Percentiles rank a stretch among this genome's conserved stretches.
These are phyloP conservation scores for Nepenthes mirabilis DNA, from an alignment of 148 eudicot genomes.

Conservation along the genomic window DNA sequence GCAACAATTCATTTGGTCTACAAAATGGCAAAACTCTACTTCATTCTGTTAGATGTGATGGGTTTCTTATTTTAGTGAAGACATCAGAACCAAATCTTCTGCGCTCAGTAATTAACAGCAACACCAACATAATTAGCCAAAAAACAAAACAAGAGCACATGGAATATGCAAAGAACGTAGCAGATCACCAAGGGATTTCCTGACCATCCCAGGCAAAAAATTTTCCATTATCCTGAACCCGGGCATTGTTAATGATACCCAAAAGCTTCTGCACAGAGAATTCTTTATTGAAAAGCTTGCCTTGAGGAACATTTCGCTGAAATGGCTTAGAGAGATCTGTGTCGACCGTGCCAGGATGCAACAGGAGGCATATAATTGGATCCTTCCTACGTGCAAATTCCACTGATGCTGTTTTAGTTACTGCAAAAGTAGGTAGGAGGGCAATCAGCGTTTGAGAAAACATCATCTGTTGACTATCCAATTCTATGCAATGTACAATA, in stretches of 20 bases:
- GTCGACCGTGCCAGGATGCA: constrained; percentile 97
- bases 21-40: too few relatives aligned
- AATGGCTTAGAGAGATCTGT: constrained; percentile 85
- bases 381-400: constrained; percentile 83
- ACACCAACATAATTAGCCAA: too few relatives aligned
- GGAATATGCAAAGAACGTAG: too few relatives aligned
- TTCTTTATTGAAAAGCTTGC: constrained; percentile 79
- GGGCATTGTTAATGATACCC: constrained; percentile 54
- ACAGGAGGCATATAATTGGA: constrained; percentile 57
- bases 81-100: too few relatives aligned
- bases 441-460: too few relatives aligned
- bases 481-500: too few relatives aligned
- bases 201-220: constrained; percentile 98
- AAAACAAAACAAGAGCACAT: too few relatives aligned
- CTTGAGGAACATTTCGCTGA: constrained; percentile 70
- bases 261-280: constrained; percentile 76
- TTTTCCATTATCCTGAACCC: constrained; percentile 67
- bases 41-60: too few relatives aligned
- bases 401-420: constrained; percentile 72
- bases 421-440: constrained; percentile 21
- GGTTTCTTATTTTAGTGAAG: too few relatives aligned
- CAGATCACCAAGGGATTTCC: constrained; percentile 83
- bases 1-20: too few relatives aligned
- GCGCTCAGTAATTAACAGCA: too few relatives aligned
- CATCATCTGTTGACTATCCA: too few relatives aligned